These are phyloP conservation scores for Backusella macrospora DNA, from an alignment of 192 early-diverging fungal species.

Conservation along the genomic window DNA sequence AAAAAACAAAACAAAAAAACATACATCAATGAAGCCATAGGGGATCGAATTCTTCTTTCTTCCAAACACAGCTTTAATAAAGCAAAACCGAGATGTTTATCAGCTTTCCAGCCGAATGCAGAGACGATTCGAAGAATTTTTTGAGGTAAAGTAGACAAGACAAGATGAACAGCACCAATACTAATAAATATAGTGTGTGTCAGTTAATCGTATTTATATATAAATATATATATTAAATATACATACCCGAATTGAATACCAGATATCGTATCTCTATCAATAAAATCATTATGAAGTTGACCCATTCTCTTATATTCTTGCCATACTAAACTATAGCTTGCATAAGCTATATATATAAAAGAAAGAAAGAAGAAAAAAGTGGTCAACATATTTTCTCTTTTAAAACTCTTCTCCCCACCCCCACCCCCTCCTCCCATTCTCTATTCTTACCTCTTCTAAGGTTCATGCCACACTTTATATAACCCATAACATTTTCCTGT, in stretches of 20 bases:
- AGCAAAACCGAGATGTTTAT: slow-evolving; percentile 55
- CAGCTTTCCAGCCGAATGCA: slow-evolving; percentile 55
- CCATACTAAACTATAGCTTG: slow-evolving; percentile 44
- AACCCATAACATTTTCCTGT: slow-evolving; percentile 53
- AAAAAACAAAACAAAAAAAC: too few relatives aligned
- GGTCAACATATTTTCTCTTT: neutral
- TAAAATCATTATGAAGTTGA: slow-evolving; percentile 35
- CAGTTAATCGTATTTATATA: too few relatives aligned
- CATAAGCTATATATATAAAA: slow-evolving; percentile 26
- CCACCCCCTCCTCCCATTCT: too few relatives aligned
- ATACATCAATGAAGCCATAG: slow-evolving; percentile 55
- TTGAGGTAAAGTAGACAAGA: slow-evolving; percentile 49
- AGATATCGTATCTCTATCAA: slow-evolving; percentile 42
- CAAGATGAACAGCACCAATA: slow-evolving; percentile 44
- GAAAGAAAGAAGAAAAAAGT: neutral
- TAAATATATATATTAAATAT: neutral
- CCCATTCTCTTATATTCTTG: slow-evolving; percentile 47
- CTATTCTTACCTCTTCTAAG: slow-evolving; percentile 53
- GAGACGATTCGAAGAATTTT: slow-evolving; percentile 55
- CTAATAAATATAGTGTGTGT: neutral
- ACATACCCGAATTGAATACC: slow-evolving; percentile 45
- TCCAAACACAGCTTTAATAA: slow-evolving; percentile 50
- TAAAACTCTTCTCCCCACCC: too few relatives aligned
- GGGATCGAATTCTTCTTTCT: slow-evolving; percentile 52
- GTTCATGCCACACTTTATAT: slow-evolving; percentile 57